A percentile compares a stretch with the other conserved stretches of the same genome.
Conservation (phyloP, 495 filamentous ascomycete genomes). For the Arthonia radiata region DNA sequence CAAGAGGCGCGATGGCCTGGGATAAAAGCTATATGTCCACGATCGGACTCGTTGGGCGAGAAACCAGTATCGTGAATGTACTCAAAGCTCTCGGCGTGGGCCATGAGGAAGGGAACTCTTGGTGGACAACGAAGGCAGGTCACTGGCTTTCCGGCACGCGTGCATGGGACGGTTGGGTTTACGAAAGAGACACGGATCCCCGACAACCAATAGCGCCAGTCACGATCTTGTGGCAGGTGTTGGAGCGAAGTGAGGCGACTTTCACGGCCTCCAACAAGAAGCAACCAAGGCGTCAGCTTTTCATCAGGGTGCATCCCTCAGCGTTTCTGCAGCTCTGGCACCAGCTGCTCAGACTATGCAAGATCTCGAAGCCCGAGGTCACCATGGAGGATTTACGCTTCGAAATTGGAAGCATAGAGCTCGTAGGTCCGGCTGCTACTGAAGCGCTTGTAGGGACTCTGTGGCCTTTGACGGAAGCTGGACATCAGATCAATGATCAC, state of each 20-base stretch:
- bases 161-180: conserved; percentile 40
- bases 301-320: conserved; percentile 68
- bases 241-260: neutral
- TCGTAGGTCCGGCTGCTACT: conserved; percentile 61
- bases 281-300: conserved; percentile 29
- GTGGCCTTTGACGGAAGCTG: conserved; percentile 29
- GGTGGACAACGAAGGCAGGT: conserved; percentile 30
- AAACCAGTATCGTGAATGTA: conserved; percentile 33
- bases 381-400: conserved; percentile 77
- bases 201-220: conserved; percentile 46
- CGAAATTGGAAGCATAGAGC: conserved; percentile 81
- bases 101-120: conserved; percentile 18
- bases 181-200: conserved; percentile 24
- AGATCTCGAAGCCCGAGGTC: conserved; percentile 43
- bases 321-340: conserved; percentile 70
- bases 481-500: conserved; percentile 7
- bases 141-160: conserved; percentile 58
- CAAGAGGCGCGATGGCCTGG: conserved; percentile 52
- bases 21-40: conserved; percentile 92
- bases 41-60: conserved; percentile 46
- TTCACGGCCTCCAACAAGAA: conserved; percentile 7
- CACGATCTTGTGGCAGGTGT: conserved; percentile 40
- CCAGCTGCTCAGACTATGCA: conserved; percentile 41
- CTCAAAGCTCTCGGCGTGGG: conserved; percentile 36
- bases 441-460: conserved; percentile 56